Evolutionary conservation across 805 yeast species (phyloP).

Genomic region (Teunomyces stri): DNA sequence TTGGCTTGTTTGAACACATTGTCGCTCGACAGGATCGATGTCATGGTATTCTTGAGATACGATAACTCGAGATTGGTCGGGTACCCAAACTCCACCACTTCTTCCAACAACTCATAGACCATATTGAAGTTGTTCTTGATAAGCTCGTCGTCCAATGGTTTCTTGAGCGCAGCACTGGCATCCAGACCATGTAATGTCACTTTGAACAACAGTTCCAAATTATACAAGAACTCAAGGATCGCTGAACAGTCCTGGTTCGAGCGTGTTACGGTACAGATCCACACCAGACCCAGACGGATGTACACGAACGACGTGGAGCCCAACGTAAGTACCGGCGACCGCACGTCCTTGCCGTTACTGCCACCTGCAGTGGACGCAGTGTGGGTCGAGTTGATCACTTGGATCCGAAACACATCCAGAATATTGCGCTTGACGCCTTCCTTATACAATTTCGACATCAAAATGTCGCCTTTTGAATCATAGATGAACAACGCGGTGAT

Average conservation of each 20-base stretch:
- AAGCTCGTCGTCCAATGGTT: constrained; percentile 29
- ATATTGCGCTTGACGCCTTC: constrained; percentile 77
- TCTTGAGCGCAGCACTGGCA: constrained; percentile 4
- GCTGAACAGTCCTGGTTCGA: constrained; percentile 82
- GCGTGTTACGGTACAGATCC: constrained; percentile 87
- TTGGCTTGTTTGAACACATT: constrained; percentile 16
- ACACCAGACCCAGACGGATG: constrained; percentile 58
- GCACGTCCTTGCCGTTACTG: constrained; percentile 19
- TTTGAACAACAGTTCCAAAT: constrained; percentile 53
- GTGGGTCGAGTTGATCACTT: constrained; percentile 65
- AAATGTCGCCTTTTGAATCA: constrained; percentile 78
- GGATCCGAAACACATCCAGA: constrained; percentile 87
- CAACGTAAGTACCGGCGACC: constrained; percentile 60
- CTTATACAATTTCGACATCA: constrained; percentile 69
- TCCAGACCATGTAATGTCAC: constrained; percentile 18
- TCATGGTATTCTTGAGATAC: constrained; percentile 19
- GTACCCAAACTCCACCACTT: constrained; percentile 73
- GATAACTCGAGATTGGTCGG: constrained; percentile 61
- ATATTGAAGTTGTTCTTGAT: constrained; percentile 64
- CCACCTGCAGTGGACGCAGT: constrained; percentile 14
- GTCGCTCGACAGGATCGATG: constrained; percentile 15
- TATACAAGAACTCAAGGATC: constrained; percentile 74
- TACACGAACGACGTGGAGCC: constrained; percentile 92
- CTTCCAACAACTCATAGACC: constrained; percentile 77
- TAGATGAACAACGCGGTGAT: constrained; percentile 79